Base-by-base conservation (phyloP, 2,329 filamentous ascomycete species). In the Teratosphaeria zuluensis region DNA sequence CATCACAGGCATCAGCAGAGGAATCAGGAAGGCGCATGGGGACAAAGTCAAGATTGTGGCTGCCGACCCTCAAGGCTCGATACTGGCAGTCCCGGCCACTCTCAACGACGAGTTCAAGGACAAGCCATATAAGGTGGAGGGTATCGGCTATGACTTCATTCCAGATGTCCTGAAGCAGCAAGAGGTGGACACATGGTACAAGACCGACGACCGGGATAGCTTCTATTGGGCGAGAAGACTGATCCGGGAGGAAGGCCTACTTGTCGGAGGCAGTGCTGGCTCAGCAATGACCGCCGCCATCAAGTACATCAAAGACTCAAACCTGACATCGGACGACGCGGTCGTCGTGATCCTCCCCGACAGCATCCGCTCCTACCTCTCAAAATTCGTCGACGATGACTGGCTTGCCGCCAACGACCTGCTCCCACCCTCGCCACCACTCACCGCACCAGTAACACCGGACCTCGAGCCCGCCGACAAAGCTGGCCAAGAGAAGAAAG, bases 371-470 rank as follows among this genome's bases (percentile, higher is more conserved):
- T 96, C 90, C 76, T 99, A 99, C 74, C 84, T 99, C 30, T 92
- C 88, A 78, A 99, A 99, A 83, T 99, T 99, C 72, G 91, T 91
- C 65, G 94, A 99, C 72, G 95, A 99, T 72, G 94, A 97, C 78
- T 99, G 94, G 95, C 86, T 99, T 58, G 92, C 91, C 12, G 94
- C 94, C 63, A 99, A 99, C 76, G 88, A 92, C 72, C 89, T 99
- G 28, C 82, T 97, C 30, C 84, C 89, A 46, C 81, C 76, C 63
- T 84, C 78, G 56, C 82, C 77, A 61, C 79, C 71, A 55, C 73
- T 72, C 57, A 78, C 74, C 53, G 72, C 69, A 28, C 73, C 72
- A 60, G 21, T 55, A 7, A 55, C 54, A 14, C 63, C 63, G 7
- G 53, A 59, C 4, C 54, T 63, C 2, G 57, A 61, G 63, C 60